phyloP scores from a whole-genome alignment of 1,284 basidiomycete species.

The Mycena citricolor region DNA sequence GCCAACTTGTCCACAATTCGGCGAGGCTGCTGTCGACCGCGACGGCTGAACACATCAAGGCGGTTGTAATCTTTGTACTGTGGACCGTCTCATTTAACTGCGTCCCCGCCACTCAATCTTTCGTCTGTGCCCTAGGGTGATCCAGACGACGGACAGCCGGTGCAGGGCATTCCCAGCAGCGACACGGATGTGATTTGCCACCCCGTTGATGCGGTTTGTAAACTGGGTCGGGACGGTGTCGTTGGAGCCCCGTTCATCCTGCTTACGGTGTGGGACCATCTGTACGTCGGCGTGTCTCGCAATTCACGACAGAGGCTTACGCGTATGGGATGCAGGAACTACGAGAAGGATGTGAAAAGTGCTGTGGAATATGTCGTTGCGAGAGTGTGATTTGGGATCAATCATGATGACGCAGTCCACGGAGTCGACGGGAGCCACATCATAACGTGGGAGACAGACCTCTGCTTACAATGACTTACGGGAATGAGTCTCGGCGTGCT shows the following conservation, averaged over 20 bases:
- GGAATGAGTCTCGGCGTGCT: too few relatives aligned
- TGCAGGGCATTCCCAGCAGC: conserved; percentile 9
- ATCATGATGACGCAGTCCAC: too few relatives aligned
- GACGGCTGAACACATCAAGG: conserved; percentile 10
- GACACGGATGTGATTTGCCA: conserved; percentile 14
- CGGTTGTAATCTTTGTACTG: conserved; percentile 24
- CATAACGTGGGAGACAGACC: too few relatives aligned
- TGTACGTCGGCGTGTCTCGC: conserved; percentile 1
- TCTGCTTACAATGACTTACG: too few relatives aligned
- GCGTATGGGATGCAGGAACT: conserved; percentile 13
- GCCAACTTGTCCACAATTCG: conserved; percentile 26
- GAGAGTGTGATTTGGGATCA: too few relatives aligned
- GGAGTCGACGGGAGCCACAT: too few relatives aligned
- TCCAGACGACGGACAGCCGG: conserved; percentile 14
- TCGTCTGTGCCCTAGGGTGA: conserved; percentile 16
- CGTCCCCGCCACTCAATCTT: background rate
- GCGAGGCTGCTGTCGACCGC: conserved; percentile 13
- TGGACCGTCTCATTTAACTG: conserved; percentile 1
- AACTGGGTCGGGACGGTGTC: conserved; percentile 5
- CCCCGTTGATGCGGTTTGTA: conserved; percentile 16
- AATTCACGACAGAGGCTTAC: background rate
- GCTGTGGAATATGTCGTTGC: conserved; percentile 17
- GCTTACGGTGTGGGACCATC: conserved; percentile 1
- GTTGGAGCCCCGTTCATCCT: conserved; percentile 6
- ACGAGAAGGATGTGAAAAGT: conserved; percentile 6